Conservation (phyloP, 2,329 filamentous ascomycete genomes). For the Myotisia sp. region DNA sequence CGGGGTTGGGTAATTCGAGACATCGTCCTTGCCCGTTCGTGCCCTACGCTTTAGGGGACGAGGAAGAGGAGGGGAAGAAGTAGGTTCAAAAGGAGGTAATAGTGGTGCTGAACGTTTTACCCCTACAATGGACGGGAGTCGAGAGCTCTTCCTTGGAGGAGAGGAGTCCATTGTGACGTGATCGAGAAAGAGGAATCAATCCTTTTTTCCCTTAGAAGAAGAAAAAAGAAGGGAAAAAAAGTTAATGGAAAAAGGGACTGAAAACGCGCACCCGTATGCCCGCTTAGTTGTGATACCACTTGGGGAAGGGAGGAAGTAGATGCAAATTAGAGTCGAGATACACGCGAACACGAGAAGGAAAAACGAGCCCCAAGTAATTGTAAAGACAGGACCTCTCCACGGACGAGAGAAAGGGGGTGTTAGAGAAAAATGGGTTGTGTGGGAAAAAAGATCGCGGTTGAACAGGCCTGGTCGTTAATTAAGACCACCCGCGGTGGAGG, state of each 20-base stretch:
- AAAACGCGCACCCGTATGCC: too few species aligned
- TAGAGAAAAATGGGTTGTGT: conserved; percentile 5
- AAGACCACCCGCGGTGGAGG: conserved; percentile 9
- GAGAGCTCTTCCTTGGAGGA: conserved; percentile 20
- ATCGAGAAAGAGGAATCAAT: conserved; percentile 8
- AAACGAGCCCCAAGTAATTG: too few species aligned
- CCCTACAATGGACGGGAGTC: conserved; percentile 21
- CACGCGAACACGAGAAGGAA: not conserved
- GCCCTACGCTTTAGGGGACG: conserved; percentile 34
- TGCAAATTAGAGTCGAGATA: not conserved
- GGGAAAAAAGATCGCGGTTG: conserved; percentile 10
- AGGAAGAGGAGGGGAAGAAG: conserved; percentile 35
- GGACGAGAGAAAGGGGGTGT: conserved; percentile 3
- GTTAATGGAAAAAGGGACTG: too few species aligned
- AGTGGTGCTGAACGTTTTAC: conserved; percentile 35
- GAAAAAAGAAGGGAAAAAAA: too few species aligned
- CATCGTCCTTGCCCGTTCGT: conserved; percentile 29
- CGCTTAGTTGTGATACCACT: too few species aligned
- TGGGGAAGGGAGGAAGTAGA: too few species aligned
- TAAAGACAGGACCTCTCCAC: conserved; percentile 5
- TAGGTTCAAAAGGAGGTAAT: conserved; percentile 37
- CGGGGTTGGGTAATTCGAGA: conserved; percentile 72
- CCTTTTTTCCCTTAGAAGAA: too few species aligned
- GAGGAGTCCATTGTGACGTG: conserved; percentile 27
- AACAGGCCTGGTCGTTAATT: conserved; percentile 10